Base-by-base conservation (phyloP, 352 stramenopile species). In the Phytophthora cryptogea region DNA sequence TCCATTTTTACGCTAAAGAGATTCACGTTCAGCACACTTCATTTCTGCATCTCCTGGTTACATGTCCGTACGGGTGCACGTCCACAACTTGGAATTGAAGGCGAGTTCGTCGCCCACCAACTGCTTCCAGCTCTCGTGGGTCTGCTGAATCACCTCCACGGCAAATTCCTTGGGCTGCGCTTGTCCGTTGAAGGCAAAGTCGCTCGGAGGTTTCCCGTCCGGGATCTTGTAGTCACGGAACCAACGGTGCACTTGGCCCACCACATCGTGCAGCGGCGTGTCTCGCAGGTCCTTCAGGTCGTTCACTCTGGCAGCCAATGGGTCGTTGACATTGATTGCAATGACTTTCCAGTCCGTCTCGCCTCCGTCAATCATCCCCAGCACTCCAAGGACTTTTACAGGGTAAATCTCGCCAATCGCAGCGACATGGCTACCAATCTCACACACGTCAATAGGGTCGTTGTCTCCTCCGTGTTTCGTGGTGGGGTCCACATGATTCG, bases 211-310 rank as follows among this genome's bases (percentile, higher is more conserved):
- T 83, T 99, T 99, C 50, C 98, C 97, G 78, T 99, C 97, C 14
- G 98, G 97, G 55, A 98, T 99, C 83, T 99, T 99, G 86, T 99
- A 99, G 94, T 98, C 98, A 45, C 97, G 83, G 82, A 99, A 99
- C 97, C 97, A 99, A 70, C 95, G 91, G 61, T 96, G 82, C 47
- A 91, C 73, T 16, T 82, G 54, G 4, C 68, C 45, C 23, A 97
- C 76, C 11, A 80, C 67, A 62, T 96, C 72, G n/a, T 88, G 76
- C 45, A 90, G 63, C 20, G 75, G 73, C 31, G 85, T 86, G 65
- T 92, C 83, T 40, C 70, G 65, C 3, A 94, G 70, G 48, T 95
- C 96, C 28, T 80, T 70, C 35, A 99, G 86, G 72, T 99, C 95
- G 74, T 99, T 93, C 55, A 99, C 83, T 62, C 98, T 67, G 11